phyloP scores from a whole-genome alignment of 371 early-diverging fungal species.

The Mucor sp. region DNA sequence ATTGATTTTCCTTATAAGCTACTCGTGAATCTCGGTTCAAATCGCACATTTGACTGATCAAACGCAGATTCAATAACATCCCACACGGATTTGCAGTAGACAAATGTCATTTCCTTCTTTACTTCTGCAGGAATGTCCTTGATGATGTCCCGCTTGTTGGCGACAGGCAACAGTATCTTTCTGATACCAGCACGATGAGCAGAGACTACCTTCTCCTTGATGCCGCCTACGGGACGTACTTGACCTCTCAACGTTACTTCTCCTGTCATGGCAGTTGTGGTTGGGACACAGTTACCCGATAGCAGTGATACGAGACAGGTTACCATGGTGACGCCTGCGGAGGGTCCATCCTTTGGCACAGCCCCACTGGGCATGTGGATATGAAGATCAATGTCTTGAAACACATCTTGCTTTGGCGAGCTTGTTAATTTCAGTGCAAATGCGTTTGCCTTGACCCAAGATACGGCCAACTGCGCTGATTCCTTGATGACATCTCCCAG shows the following conservation, averaged over 20 bases:
- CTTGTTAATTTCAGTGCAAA: constrained; percentile 57
- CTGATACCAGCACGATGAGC: constrained; percentile 79
- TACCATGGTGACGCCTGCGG: constrained; percentile 72
- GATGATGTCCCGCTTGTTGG: constrained; percentile 58
- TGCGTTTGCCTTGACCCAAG: constrained; percentile 81
- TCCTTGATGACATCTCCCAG: constrained; percentile 89
- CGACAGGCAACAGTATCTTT: constrained; percentile 55
- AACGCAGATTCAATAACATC: constrained; percentile 71
- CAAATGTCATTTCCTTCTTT: constrained; percentile 62
- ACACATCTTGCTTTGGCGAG: constrained; percentile 37
- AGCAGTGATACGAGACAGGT: constrained; percentile 78
- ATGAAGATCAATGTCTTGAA: constrained; percentile 71
- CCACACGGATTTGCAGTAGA: constrained; percentile 65
- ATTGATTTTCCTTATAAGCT: constrained; percentile 22
- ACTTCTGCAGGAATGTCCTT: constrained; percentile 68
- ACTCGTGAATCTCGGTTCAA: constrained; percentile 21
- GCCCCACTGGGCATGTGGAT: constrained; percentile 87
- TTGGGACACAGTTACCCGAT: constrained; percentile 54
- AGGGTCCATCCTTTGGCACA: constrained; percentile 86
- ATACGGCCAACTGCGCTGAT: constrained; percentile 78
- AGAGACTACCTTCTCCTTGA: constrained; percentile 86
- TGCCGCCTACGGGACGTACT: constrained; percentile 86
- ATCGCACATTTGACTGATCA: constrained; percentile 17
- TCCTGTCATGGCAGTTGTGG: constrained; percentile 82
- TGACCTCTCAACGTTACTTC: constrained; percentile 84